Evolutionary conservation across 2,329 filamentous ascomycete genomes (phyloP).

Genomic region (Mycosphaerella arachidis): DNA sequence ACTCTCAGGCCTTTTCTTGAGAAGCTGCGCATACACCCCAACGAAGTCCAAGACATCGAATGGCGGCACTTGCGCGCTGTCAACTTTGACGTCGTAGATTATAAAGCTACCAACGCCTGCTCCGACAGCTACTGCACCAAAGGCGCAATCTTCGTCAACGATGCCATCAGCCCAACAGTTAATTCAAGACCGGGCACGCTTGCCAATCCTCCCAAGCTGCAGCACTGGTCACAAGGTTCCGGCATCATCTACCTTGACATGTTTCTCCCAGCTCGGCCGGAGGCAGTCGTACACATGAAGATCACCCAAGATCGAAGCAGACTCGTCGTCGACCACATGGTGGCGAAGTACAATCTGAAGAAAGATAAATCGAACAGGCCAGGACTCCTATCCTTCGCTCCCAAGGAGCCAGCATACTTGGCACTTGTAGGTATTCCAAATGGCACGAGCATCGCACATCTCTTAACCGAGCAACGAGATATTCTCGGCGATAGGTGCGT

Average conservation of each 20-base stretch:
- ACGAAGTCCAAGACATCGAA: neutral
- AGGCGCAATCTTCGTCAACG: neutral
- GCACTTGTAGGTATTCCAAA: constrained; percentile 13
- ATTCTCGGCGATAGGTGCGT: neutral
- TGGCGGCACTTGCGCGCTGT: too few species aligned
- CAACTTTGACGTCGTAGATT: neutral
- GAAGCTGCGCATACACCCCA: neutral
- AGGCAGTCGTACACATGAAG: neutral
- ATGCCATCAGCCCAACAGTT: neutral
- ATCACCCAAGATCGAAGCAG: neutral
- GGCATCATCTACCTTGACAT: neutral
- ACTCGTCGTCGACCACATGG: neutral
- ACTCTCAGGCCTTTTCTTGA: too few species aligned
- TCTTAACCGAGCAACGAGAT: constrained; percentile 10
- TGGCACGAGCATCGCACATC: constrained; percentile 10
- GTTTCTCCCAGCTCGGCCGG: neutral
- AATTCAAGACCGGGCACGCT: too few species aligned
- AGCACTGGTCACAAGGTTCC: neutral
- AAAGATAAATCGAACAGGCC: neutral
- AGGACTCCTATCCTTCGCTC: neutral
- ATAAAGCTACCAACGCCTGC: neutral
- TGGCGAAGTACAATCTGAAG: neutral
- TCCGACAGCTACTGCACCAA: neutral
- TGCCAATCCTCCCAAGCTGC: neutral
- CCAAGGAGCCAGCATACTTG: constrained; percentile 4